These are phyloP conservation scores for Apodospora peruviana DNA, from an alignment of 495 filamentous ascomycete species.

Conservation along the genomic window DNA sequence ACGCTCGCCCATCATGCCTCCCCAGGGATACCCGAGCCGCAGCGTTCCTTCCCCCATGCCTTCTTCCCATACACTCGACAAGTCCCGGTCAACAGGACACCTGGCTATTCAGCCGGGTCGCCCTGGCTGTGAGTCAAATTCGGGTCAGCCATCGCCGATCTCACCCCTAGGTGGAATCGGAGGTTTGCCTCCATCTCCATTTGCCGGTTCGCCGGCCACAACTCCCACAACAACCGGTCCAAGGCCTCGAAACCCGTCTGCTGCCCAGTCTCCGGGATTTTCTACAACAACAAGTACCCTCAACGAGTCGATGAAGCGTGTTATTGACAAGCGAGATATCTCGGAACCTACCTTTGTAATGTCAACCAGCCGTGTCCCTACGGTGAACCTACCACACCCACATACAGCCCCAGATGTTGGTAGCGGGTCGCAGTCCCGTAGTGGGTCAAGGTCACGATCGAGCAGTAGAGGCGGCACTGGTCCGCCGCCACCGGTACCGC, in stretches of 20 bases:
- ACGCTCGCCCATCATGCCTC: constrained; percentile 41
- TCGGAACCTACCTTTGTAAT: constrained; percentile 81
- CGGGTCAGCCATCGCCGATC: constrained; percentile 41
- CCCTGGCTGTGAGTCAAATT: constrained; percentile 22
- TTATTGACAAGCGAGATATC: constrained; percentile 69
- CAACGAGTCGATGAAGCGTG: constrained; percentile 50
- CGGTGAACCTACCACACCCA: constrained; percentile 51
- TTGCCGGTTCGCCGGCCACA: constrained; percentile 20
- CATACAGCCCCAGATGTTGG: constrained; percentile 3
- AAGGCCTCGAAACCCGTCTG: constrained; percentile 28
- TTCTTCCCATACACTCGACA: constrained; percentile 19
- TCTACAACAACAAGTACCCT: constrained; percentile 10
- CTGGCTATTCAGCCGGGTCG: constrained; percentile 25
- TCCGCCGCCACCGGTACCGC: constrained; percentile 55
- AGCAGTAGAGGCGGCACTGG: constrained; percentile 18
- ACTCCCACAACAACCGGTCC: constrained; percentile 20
- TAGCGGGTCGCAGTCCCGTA: constrained; percentile 16
- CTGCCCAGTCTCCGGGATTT: constrained; percentile 41
- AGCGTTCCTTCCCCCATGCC: constrained; percentile 19
- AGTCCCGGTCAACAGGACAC: constrained; percentile 24
- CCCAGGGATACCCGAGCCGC: constrained; percentile 39
- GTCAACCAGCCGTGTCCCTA: constrained; percentile 66
- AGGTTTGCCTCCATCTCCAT: constrained; percentile 24
- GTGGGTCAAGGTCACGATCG: constrained; percentile 35
- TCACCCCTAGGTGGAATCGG: constrained; percentile 24